Base-by-base conservation (phyloP, 345 rosid species). In the Hypericum perforatum region DNA sequence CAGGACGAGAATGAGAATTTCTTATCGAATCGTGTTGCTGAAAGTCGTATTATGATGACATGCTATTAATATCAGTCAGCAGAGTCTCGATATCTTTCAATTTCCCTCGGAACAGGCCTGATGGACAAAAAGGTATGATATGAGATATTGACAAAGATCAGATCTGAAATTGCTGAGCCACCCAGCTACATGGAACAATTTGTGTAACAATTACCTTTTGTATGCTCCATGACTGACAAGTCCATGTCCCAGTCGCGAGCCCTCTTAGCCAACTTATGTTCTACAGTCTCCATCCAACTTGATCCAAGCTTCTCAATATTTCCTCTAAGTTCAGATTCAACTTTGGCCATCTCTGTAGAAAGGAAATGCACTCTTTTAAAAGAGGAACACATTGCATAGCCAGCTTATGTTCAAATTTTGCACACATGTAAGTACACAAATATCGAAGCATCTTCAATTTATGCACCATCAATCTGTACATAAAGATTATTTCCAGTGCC, bases 281-380 rank as follows among this genome's bases (percentile, higher is more conserved):
- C 70, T 48, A 29, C 16, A 42, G 60, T 65, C 52, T 70, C 67
- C 58, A 53, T 58, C 67, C 75, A 64, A 60, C 53, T 63, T 16
- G 58, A 45, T 59, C 71, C 72, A 58, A 77, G 57, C 57, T 64
- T 72, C 50, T 66, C 64, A 53, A 89, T 53, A 59, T 74, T 72
- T 52, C 22, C 48, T 52, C 73, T 78, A 53, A 85, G 85, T 22
- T 85, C 84, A 12, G 84, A 68, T 50, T 74, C 87, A 11, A 75
- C 48, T 66, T 57, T 72, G 49, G 67, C 49, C 89, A 88, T 67
- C 64, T 82, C 96, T 88, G 76, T 53, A 66, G 48, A 54, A 70
- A 56, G 57, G 16, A 49, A 45, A 43, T 11, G 9, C 41, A 16
- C n/a, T 39, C 13, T 43, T 44, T 11, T 52, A 14, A 16, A 39